These are phyloP conservation scores for Phytophthora pisi DNA, from an alignment of 352 stramenopile species.

Conservation along the genomic window DNA sequence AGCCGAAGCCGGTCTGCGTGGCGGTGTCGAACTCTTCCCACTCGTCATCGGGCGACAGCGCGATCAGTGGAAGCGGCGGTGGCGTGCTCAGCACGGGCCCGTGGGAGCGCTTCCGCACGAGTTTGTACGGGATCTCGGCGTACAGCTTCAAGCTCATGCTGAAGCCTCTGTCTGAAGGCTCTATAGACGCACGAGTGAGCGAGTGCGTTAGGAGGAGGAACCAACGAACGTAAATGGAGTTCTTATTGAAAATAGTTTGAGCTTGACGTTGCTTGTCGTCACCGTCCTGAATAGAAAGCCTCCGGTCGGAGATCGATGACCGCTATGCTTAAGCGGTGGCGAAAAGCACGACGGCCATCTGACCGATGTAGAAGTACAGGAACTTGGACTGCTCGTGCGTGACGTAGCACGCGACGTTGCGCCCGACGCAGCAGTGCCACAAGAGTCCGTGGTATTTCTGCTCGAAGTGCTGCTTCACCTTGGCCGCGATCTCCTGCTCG, in stretches of 20 bases:
- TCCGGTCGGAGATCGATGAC: slow-evolving; percentile 1
- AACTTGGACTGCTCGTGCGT: slow-evolving; percentile 95
- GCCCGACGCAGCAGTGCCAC: slow-evolving; percentile 95
- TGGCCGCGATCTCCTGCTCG: slow-evolving; percentile 91
- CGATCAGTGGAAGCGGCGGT: slow-evolving; percentile 68
- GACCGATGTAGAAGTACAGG: slow-evolving; percentile 96
- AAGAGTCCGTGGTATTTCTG: slow-evolving; percentile 90
- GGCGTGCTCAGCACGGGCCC: slow-evolving; percentile 46
- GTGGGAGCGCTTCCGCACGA: slow-evolving; percentile 55
- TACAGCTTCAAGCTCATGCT: slow-evolving; percentile 28
- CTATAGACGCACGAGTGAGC: neutral
- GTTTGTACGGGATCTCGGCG: slow-evolving; percentile 30
- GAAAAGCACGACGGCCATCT: slow-evolving; percentile 94
- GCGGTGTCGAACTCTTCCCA: slow-evolving; percentile 72
- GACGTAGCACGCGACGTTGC: slow-evolving; percentile 95
- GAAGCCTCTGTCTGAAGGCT: slow-evolving; percentile 6
- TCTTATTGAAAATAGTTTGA: slow-evolving; percentile 39
- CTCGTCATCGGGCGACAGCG: slow-evolving; percentile 65
- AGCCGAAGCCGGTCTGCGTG: slow-evolving; percentile 63
- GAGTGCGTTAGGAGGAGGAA: no score
- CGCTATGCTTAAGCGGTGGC: slow-evolving; percentile 62
- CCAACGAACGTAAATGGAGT: slow-evolving; percentile 17
- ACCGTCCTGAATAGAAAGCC: slow-evolving; percentile 8
- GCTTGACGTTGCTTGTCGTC: slow-evolving; percentile 16
- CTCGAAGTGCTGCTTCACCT: slow-evolving; percentile 93